Percentiles rank a stretch among this genome's conserved stretches.
phyloP scores from a whole-genome alignment of 495 filamentous ascomycete species.

The Penicillium roqueforti region DNA sequence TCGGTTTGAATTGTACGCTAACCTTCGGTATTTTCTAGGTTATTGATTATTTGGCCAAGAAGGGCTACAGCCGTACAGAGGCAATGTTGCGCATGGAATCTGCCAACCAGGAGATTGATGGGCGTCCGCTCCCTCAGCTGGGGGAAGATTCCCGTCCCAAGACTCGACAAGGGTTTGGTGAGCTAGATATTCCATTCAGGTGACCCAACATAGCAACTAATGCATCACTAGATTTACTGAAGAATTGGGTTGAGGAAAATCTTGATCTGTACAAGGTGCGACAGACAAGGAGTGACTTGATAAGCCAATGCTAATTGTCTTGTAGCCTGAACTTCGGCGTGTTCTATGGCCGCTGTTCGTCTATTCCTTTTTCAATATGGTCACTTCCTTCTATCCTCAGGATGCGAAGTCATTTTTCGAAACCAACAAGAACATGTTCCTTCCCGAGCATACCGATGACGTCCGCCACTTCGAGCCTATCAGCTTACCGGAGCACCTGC shows the following conservation, averaged over 20 bases:
- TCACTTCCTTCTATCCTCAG: conserved; percentile 63
- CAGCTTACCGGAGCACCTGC: conserved; percentile 69
- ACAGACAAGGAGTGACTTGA: neutral
- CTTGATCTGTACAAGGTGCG: conserved; percentile 88
- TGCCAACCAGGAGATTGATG: conserved; percentile 71
- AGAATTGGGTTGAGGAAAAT: conserved; percentile 79
- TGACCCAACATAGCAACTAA: conserved; percentile 6
- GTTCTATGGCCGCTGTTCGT: conserved; percentile 91
- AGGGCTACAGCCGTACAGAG: conserved; percentile 90
- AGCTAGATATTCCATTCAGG: conserved; percentile 11
- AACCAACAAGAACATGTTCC: conserved; percentile 62
- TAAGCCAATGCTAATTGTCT: conserved; percentile 24
- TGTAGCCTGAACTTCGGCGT: conserved; percentile 76
- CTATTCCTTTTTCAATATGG: conserved; percentile 81
- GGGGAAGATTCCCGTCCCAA: conserved; percentile 71
- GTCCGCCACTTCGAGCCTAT: conserved; percentile 64
- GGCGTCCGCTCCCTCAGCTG: conserved; percentile 57
- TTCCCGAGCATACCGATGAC: conserved; percentile 71
- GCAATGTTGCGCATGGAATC: conserved; percentile 90
- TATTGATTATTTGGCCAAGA: conserved; percentile 93
- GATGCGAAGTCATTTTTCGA: conserved; percentile 71
- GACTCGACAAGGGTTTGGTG: conserved; percentile 69
- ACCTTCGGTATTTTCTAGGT: conserved; percentile 52
- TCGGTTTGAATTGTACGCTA: conserved; percentile 3
- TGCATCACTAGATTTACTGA: conserved; percentile 54